phyloP scores from a whole-genome alignment of 2,329 filamentous ascomycete genomes.

The Knufia petricola region DNA sequence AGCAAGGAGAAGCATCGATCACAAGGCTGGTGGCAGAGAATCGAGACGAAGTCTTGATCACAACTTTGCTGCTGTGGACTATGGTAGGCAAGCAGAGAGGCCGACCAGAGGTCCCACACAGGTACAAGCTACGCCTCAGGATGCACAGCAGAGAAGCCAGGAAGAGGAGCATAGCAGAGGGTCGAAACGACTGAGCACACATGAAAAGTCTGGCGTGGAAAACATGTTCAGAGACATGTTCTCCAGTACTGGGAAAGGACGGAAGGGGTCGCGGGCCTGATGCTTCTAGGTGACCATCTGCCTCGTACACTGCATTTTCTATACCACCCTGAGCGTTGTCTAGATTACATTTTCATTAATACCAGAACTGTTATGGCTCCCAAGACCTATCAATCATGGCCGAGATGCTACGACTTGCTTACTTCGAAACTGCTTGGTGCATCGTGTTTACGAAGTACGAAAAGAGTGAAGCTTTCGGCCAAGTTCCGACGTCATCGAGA shows the following conservation, averaged over 20 bases:
- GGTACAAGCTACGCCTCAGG: neutral
- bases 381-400: too few species aligned
- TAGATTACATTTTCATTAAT: too few species aligned
- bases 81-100: constrained; percentile 1
- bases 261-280: too few species aligned
- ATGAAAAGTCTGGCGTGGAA: constrained; percentile 10
- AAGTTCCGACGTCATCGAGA: neutral
- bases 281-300: too few species aligned
- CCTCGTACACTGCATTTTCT: too few species aligned
- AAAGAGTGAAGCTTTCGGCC: neutral
- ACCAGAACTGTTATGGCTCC: too few species aligned
- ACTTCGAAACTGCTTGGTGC: too few species aligned
- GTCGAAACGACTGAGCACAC: constrained; percentile 2
- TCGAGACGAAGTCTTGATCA: neutral
- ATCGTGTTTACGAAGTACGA: too few species aligned
- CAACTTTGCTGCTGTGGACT: neutral
- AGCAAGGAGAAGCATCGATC: too few species aligned
- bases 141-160: neutral
- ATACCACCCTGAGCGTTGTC: too few species aligned
- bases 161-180: constrained; percentile 1
- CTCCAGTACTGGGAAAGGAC: neutral
- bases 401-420: too few species aligned
- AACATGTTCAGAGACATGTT: constrained; percentile 11
- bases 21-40: too few species aligned
- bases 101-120: neutral